Percentiles rank a stretch among this genome's conserved stretches.
phyloP scores from a whole-genome alignment of 2,329 filamentous ascomycete genomes.

The Aspergillus neoniger region DNA sequence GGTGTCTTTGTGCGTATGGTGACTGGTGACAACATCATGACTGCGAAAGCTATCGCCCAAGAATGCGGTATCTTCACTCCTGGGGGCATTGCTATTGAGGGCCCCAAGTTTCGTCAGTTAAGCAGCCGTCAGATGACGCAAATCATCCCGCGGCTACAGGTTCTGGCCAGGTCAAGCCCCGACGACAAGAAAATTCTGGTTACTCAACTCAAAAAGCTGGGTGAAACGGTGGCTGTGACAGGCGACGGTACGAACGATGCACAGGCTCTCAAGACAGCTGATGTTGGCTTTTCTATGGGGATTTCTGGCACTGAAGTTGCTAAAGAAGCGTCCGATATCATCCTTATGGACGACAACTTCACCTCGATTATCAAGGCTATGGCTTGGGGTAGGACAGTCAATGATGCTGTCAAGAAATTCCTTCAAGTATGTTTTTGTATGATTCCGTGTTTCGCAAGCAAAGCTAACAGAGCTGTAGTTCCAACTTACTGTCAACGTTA shows the following conservation, averaged over 20 bases:
- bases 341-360: conserved; percentile 87
- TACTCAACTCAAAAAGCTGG: conserved; percentile 68
- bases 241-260: conserved; percentile 85
- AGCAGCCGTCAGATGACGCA: conserved; percentile 65
- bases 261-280: conserved; percentile 75
- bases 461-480: conserved; percentile 30
- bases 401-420: conserved; percentile 76
- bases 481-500: conserved; percentile 63
- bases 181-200: conserved; percentile 77
- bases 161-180: conserved; percentile 72
- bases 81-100: conserved; percentile 73
- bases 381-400: conserved; percentile 77
- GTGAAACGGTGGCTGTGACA: conserved; percentile 78
- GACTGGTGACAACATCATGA: conserved; percentile 78
- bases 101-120: conserved; percentile 74
- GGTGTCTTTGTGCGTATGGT: conserved; percentile 84
- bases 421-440: conserved; percentile 45
- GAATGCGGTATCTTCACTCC: conserved; percentile 74
- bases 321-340: conserved; percentile 82
- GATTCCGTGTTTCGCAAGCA: background rate
- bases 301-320: conserved; percentile 81
- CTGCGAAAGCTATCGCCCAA: conserved; percentile 74
- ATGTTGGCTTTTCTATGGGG: conserved; percentile 85
- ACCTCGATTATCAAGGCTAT: conserved; percentile 81
- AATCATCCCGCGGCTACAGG: conserved; percentile 68